Conservation (phyloP, 257 asterid genomes). For the Solanum virginianum region DNA sequence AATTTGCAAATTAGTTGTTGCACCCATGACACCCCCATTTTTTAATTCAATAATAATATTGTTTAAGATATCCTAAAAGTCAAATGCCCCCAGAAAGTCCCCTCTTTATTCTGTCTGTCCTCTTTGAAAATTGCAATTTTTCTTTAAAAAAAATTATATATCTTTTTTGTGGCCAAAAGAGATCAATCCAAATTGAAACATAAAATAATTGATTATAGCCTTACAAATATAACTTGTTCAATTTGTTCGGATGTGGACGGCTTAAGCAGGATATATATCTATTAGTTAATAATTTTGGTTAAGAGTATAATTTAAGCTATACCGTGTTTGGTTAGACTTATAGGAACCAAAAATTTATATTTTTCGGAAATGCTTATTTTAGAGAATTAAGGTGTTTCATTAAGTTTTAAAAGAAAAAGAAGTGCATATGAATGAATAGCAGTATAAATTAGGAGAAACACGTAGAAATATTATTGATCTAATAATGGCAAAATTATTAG, state of each 20-base stretch:
- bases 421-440: background rate
- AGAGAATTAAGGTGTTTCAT: accelerated
- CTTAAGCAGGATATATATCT: background rate
- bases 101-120: background rate
- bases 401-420: accelerated
- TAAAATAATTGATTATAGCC: background rate
- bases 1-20: background rate
- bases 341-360: background rate
- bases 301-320: background rate
- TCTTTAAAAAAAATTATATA: background rate
- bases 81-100: background rate
- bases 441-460: too few relatives aligned
- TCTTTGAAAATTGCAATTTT: background rate
- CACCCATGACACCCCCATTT: background rate
- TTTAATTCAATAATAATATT: background rate
- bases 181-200: background rate
- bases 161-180: background rate
- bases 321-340: background rate
- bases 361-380: background rate
- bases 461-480: background rate
- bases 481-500: background rate
- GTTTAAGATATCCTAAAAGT: background rate
- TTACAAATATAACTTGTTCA: background rate
- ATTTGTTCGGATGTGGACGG: background rate
- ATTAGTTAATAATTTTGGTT: background rate